phyloP scores from a whole-genome alignment of 805 yeast species.

The Candida namnaoensis region DNA sequence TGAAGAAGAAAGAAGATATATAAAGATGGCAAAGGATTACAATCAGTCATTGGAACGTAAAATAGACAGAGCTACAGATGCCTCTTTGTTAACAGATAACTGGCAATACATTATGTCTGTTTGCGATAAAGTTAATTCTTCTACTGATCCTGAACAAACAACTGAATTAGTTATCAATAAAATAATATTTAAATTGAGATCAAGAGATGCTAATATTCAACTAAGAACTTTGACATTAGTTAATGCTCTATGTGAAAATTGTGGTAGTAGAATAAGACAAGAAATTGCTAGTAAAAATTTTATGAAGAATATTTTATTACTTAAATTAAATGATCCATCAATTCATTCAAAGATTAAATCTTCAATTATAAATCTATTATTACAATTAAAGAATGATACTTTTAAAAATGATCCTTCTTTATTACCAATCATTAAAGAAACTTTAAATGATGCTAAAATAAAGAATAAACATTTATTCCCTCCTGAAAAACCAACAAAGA shows the following conservation, averaged over 20 bases:
- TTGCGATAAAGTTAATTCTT: conserved; percentile 46
- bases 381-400: conserved; percentile 47
- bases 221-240: conserved; percentile 47
- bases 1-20: too few relatives aligned
- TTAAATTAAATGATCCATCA: conserved; percentile 40
- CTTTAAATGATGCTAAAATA: conserved; percentile 38
- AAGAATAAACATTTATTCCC: conserved; percentile 29
- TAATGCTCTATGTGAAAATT: conserved; percentile 63
- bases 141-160: conserved; percentile 52
- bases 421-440: conserved; percentile 49
- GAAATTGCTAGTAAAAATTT: conserved; percentile 52
- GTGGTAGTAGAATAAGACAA: conserved; percentile 61
- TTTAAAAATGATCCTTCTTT: conserved; percentile 73
- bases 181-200: conserved; percentile 36
- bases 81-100: conserved; percentile 54
- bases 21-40: not conserved
- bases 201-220: conserved; percentile 55
- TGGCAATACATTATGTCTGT: conserved; percentile 58
- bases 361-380: conserved; percentile 57
- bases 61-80: conserved; percentile 48
- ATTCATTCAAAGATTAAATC: conserved; percentile 63
- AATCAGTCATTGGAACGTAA: not conserved
- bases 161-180: conserved; percentile 32
- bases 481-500: conserved; percentile 56
- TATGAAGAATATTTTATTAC: conserved; percentile 31